A percentile compares a stretch with the other conserved stretches of the same genome.
These are phyloP conservation scores for Dorcoceras hygrometricum DNA, from an alignment of 257 asterid genomes.

Conservation along the genomic window DNA sequence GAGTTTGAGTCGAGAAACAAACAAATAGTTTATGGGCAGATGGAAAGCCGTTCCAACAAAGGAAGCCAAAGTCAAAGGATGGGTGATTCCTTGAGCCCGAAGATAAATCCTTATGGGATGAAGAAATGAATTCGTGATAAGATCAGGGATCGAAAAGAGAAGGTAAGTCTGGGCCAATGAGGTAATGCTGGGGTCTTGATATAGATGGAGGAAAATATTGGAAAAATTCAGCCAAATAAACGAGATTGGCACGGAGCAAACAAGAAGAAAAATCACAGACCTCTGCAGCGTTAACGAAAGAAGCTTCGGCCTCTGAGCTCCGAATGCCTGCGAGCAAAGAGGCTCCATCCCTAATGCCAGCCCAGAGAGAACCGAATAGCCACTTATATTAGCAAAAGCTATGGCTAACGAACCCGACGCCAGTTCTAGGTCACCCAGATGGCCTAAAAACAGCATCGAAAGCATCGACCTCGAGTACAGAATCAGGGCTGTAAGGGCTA, in stretches of 20 bases:
- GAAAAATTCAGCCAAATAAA: slow-evolving; percentile 70
- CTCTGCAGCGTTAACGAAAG: slow-evolving; percentile 65
- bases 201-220: slow-evolving; percentile 47
- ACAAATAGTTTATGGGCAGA: slow-evolving; percentile 48
- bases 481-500: slow-evolving; percentile 66
- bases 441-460: slow-evolving; percentile 74
- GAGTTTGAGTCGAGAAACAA: slow-evolving; percentile 43
- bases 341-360: slow-evolving; percentile 85
- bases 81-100: slow-evolving; percentile 87
- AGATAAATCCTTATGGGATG: slow-evolving; percentile 83
- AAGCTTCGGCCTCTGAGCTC: slow-evolving; percentile 59
- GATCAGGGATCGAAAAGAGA: slow-evolving; percentile 68
- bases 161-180: slow-evolving; percentile 59
- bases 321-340: slow-evolving; percentile 77
- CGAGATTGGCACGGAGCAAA: slow-evolving; percentile 55
- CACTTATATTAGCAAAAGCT: slow-evolving; percentile 73
- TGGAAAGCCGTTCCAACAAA: slow-evolving; percentile 56
- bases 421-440: slow-evolving; percentile 57
- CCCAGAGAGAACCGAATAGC: slow-evolving; percentile 68
- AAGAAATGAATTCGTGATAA: slow-evolving; percentile 58
- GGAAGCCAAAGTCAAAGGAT: slow-evolving; percentile 58
- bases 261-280: slow-evolving; percentile 54
- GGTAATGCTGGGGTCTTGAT: slow-evolving; percentile 65
- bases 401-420: slow-evolving; percentile 80
- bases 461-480: slow-evolving; percentile 63